These are phyloP conservation scores for Pseudozyma pruni DNA, from an alignment of 1,284 basidiomycete genomes.

Conservation along the genomic window DNA sequence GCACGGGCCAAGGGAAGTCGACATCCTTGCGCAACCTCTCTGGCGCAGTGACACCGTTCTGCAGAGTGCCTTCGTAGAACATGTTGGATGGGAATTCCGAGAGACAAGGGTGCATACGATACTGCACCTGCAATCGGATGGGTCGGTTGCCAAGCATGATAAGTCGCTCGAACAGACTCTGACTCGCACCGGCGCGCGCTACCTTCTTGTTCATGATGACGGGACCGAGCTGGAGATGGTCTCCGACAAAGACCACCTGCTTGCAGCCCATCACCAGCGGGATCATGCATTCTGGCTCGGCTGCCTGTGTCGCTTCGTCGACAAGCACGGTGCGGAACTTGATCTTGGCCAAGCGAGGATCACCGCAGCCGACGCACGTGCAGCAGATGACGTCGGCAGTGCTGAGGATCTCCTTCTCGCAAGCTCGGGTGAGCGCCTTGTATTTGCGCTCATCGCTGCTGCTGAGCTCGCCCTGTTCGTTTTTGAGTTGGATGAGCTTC, in stretches of 20 bases:
- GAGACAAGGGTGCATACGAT: conserved; percentile 99
- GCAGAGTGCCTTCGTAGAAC: conserved; percentile 99
- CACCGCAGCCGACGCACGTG: conserved; percentile 97
- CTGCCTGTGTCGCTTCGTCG: conserved; percentile 98
- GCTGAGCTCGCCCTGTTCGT: conserved; percentile 94
- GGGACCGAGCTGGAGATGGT: conserved; percentile 95
- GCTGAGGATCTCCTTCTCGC: conserved; percentile 94
- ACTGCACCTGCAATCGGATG: conserved; percentile 98
- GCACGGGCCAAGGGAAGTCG: conserved; percentile 98
- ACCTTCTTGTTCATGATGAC: conserved; percentile 99
- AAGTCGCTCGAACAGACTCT: conserved; percentile 96
- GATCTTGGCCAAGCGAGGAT: conserved; percentile 91
- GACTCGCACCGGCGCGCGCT: conserved; percentile 93
- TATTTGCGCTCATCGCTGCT: conserved; percentile 97
- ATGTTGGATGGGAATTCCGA: conserved; percentile 99
- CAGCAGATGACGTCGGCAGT: conserved; percentile 98
- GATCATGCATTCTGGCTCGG: conserved; percentile 99
- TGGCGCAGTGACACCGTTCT: conserved; percentile 98
- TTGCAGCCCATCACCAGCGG: conserved; percentile 97
- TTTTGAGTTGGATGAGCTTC: conserved; percentile 97
- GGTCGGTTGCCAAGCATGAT: conserved; percentile 94
- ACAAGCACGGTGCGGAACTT: conserved; percentile 99
- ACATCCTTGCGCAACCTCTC: conserved; percentile 96
- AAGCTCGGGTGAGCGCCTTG: conserved; percentile 91
- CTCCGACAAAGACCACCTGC: conserved; percentile 94